Percentiles rank a stretch among this genome's conserved stretches.
Evolutionary conservation across 495 filamentous ascomycete species (phyloP).

Genomic region (Podospora conica): DNA sequence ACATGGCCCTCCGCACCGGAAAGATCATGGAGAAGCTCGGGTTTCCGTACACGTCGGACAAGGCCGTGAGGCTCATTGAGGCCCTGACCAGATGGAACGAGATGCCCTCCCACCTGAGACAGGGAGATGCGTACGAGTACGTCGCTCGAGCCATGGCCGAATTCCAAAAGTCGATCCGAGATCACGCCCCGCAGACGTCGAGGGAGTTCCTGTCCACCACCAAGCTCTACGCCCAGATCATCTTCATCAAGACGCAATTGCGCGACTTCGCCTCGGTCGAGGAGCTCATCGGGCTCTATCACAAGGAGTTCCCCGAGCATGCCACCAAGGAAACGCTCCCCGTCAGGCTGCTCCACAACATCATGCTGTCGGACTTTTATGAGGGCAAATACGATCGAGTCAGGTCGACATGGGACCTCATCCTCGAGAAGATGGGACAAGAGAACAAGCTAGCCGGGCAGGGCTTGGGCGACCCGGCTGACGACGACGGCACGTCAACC

Average conservation of each 20-base stretch:
- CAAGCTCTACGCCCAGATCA: slow-evolving; percentile 46
- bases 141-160: slow-evolving; percentile 26
- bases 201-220: slow-evolving; percentile 32
- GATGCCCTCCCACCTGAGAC: slow-evolving; percentile 13
- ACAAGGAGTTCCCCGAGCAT: slow-evolving; percentile 28
- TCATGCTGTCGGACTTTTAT: slow-evolving; percentile 58
- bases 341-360: slow-evolving; percentile 51
- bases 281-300: slow-evolving; percentile 52
- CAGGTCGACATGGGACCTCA: slow-evolving; percentile 54
- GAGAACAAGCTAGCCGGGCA: not conserved
- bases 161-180: slow-evolving; percentile 15
- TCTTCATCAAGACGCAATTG: slow-evolving; percentile 54
- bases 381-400: slow-evolving; percentile 53
- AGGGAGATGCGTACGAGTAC: slow-evolving; percentile 15
- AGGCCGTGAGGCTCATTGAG: slow-evolving; percentile 30
- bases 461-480: not conserved
- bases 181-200: not conserved
- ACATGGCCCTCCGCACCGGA: slow-evolving; percentile 26
- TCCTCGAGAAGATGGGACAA: not conserved
- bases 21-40: slow-evolving; percentile 29
- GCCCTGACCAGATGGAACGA: slow-evolving; percentile 31
- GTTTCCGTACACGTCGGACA: slow-evolving; percentile 25
- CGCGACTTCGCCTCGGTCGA: slow-evolving; percentile 49
- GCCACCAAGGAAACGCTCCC: slow-evolving; percentile 35
- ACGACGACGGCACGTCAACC: slow-evolving; percentile 19